Evolutionary conservation across 352 stramenopile genomes (phyloP).

Genomic region (Aphanomyces euteiches): DNA sequence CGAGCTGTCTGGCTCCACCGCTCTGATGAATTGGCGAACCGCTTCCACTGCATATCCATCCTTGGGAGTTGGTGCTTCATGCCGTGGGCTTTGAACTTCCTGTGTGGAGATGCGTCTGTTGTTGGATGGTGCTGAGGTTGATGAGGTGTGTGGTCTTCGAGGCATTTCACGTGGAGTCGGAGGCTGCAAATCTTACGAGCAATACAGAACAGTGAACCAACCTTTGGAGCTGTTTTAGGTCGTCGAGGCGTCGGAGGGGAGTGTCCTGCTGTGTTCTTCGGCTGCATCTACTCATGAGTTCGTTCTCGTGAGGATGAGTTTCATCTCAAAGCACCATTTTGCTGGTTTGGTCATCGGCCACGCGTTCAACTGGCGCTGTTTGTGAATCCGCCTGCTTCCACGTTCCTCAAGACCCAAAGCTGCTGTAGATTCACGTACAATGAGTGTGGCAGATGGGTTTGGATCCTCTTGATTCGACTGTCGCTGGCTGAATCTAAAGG

Average conservation of each 20-base stretch:
- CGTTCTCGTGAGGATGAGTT: too few relatives aligned
- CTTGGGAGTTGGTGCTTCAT: too few relatives aligned
- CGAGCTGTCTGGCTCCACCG: not conserved
- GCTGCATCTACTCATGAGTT: too few relatives aligned
- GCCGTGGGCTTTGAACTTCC: too few relatives aligned
- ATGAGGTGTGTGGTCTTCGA: not conserved
- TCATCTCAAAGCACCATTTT: too few relatives aligned
- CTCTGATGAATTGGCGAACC: not conserved
- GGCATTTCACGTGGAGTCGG: conserved; percentile 2
- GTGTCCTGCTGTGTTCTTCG: too few relatives aligned
- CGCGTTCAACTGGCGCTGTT: too few relatives aligned
- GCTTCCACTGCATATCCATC: not conserved
- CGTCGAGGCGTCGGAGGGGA: not conserved
- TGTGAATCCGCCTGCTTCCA: too few relatives aligned
- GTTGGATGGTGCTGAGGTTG: not conserved
- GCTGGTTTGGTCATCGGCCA: too few relatives aligned
- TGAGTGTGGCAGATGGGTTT: not conserved
- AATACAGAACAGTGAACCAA: not conserved
- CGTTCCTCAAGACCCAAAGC: not conserved
- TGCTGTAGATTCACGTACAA: not conserved
- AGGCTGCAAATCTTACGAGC: not conserved
- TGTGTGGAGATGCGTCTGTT: not conserved
- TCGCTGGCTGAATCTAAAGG: not conserved
- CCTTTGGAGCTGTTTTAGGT: conserved; percentile 8
- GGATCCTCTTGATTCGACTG: not conserved